Evolutionary conservation across 2,329 filamentous ascomycete species (phyloP).

Genomic region (Elsinoe arachidis): DNA sequence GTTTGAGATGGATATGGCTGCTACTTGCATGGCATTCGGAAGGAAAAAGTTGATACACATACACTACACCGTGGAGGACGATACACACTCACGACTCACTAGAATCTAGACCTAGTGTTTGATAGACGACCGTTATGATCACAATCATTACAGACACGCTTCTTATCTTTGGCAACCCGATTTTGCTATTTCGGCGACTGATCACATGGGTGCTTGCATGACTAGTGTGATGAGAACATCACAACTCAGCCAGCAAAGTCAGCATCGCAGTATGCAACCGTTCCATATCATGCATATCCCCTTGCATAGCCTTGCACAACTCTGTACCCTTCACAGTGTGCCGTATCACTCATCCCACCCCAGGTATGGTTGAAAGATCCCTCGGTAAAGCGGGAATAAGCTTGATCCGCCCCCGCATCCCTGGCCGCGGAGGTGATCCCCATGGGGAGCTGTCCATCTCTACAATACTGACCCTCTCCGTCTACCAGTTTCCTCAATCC

Average conservation of each 20-base stretch:
- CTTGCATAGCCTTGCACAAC: neutral
- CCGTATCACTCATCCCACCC: constrained; percentile 3
- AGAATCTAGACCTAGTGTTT: constrained; percentile 7
- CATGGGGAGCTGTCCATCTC: neutral
- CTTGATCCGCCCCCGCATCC: constrained; percentile 12
- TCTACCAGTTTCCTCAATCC: neutral
- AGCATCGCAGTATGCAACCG: neutral
- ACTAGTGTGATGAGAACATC: too few species aligned
- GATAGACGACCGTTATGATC: constrained; percentile 1
- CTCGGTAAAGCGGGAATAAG: constrained; percentile 11
- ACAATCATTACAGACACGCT: neutral
- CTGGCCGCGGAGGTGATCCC: neutral
- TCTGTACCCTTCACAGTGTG: neutral
- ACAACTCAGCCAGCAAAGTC: neutral
- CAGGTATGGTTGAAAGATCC: neutral
- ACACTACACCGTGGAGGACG: neutral
- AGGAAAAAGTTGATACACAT: neutral
- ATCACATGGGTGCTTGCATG: too few species aligned
- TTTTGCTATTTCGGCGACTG: too few species aligned
- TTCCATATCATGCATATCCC: neutral
- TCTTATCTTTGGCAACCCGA: neutral
- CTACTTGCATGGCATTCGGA: neutral
- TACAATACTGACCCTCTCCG: neutral
- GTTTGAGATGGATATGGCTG: neutral
- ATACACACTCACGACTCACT: neutral